These are phyloP conservation scores for Sequoia sempervirens DNA, from an alignment of 75 land plant genomes.

Conservation along the genomic window DNA sequence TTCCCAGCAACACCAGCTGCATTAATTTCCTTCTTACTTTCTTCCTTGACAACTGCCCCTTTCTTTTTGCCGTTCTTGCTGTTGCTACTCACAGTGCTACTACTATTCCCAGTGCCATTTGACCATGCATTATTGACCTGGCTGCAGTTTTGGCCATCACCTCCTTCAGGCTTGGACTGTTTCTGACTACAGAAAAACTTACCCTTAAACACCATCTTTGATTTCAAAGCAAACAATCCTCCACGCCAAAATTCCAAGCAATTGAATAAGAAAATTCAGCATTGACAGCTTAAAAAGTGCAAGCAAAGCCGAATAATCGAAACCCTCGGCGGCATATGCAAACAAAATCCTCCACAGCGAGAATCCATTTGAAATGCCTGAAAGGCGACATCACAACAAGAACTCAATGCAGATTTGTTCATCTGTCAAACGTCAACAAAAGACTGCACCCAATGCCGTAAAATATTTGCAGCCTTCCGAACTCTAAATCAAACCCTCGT, in stretches of 20 bases:
- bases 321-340: neutral
- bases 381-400: neutral
- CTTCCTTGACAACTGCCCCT: conserved; percentile 6
- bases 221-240: neutral
- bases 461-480: neutral
- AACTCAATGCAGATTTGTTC: neutral
- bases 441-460: neutral
- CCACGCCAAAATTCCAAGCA: neutral
- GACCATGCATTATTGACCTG: neutral
- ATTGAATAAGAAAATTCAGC: neutral
- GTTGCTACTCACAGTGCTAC: neutral
- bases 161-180: neutral
- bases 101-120: neutral
- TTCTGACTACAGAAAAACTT: conserved; percentile 54
- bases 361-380: neutral
- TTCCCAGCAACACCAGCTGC: neutral
- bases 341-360: neutral
- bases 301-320: neutral
- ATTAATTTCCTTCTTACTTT: conserved; percentile 21
- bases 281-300: conserved; percentile 1
- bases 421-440: neutral
- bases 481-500: neutral
- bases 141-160: conserved; percentile 4
- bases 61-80: conserved; percentile 13
- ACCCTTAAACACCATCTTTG: conserved; percentile 68